These are phyloP conservation scores for Aspergillus unguis DNA, from an alignment of 2,329 filamentous ascomycete genomes.

Conservation along the genomic window DNA sequence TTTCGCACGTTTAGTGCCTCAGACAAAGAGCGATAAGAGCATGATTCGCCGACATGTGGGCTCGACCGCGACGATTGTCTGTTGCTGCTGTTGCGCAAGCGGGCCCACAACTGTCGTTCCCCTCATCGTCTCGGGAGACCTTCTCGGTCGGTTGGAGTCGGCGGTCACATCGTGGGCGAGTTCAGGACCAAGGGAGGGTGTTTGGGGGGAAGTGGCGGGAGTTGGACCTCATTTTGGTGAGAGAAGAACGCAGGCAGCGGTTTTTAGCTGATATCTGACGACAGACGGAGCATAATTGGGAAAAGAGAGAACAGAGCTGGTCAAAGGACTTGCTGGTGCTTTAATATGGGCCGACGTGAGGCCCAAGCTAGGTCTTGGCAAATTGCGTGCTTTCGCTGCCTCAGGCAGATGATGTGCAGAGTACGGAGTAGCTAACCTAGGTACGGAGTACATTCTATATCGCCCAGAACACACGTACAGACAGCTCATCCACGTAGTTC, in stretches of 20 bases:
- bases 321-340: constrained; percentile 9
- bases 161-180: constrained; percentile 12
- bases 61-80: background rate
- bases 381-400: constrained; percentile 32
- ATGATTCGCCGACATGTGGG: background rate
- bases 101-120: constrained; percentile 1
- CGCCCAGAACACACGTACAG: constrained; percentile 38
- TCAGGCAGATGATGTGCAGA: constrained; percentile 2
- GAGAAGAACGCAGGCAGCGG: background rate
- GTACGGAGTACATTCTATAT: constrained; percentile 16
- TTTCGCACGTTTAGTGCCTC: background rate
- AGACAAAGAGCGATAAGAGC: constrained; percentile 3
- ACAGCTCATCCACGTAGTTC: constrained; percentile 32
- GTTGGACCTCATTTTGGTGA: background rate
- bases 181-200: constrained; percentile 1
- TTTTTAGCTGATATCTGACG: background rate
- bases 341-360: constrained; percentile 27
- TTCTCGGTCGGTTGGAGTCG: constrained; percentile 19
- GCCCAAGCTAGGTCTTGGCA: constrained; percentile 28
- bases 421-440: background rate
- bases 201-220: background rate
- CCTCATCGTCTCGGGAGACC: background rate
- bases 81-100: background rate
- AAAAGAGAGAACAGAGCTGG: constrained; percentile 6
- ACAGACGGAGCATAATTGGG: background rate